Evolutionary conservation across 257 asterid genomes (phyloP), one percentile per base, ranked within the genome.

Genomic region (Phtheirospermum japonicum): DNA sequence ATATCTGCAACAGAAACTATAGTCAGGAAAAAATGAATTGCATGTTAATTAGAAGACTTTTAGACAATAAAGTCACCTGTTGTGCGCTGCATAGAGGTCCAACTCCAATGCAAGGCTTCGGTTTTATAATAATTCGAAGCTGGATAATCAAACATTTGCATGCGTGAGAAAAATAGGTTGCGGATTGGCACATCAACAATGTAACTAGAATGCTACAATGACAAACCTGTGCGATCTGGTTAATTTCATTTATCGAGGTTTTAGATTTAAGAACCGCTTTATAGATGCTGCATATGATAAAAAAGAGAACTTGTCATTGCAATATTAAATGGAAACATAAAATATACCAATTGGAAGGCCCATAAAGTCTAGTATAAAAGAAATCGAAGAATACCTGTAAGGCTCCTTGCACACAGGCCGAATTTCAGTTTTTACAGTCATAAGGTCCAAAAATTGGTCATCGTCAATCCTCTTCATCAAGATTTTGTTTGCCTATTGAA

Each of bases 221-320:
- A 37, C 66, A 69, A 68, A 88, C 96, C 96, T 85, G 94, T 59
- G 91, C 84, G 75, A 79, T 80, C 80, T 88, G 94, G 75, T 88
- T 88, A 66, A 88, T 85, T 73, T 85, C 94, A 43, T 75, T 77
- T 74, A 82, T 82, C 3, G 88, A 74, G 79, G 81, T 64, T 77
- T 77, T 64, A 63, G 85, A 79, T 75, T 79, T 79, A 42, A 79
- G 73, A 67, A 64, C 85, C 46, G 85, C 70, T 70, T 78, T 82
- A 33, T 79, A 63, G 61, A 82, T 73, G 81, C 88, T 82, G 83
- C 76, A 77, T 48, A 53, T 17, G 67, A 53, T 9, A 64, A 34
- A 42, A 59, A 63, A 51, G 61, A 72, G 18, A 69, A 53, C 37
- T 46, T 33, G 37, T 53, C 50, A 17, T 37, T 36, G 28, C 26